phyloP scores from a whole-genome alignment of 352 stramenopile genomes.

The Peronospora farinosa region DNA sequence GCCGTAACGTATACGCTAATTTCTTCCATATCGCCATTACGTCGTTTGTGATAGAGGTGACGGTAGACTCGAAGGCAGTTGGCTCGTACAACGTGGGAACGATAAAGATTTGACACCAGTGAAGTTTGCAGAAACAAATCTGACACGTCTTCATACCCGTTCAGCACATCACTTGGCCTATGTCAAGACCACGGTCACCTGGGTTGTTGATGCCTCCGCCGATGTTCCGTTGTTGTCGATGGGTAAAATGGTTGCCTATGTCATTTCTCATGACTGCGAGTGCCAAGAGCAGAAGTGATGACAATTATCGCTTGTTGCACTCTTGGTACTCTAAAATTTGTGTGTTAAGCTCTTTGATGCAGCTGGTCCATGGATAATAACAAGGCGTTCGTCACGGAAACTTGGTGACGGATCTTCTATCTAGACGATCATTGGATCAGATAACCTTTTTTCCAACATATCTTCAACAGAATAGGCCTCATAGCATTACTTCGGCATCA shows the following conservation, averaged over 20 bases:
- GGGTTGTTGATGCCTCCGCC: too few relatives aligned
- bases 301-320: too few relatives aligned
- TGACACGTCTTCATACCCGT: too few relatives aligned
- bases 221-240: too few relatives aligned
- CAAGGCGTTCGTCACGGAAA: constrained; percentile 37
- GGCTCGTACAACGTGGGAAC: constrained; percentile 34
- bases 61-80: constrained; percentile 30
- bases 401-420: constrained; percentile 34
- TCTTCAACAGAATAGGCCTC: constrained; percentile 21
- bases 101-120: constrained; percentile 21
- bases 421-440: constrained; percentile 29
- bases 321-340: too few relatives aligned
- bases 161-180: too few relatives aligned
- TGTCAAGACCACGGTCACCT: too few relatives aligned
- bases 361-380: constrained; percentile 60
- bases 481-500: constrained; percentile 30
- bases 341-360: too few relatives aligned
- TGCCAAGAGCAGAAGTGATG: constrained; percentile 11
- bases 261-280: constrained; percentile 20
- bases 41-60: constrained; percentile 47
- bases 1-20: constrained; percentile 37
- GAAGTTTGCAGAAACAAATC: constrained; percentile 14
- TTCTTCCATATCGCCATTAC: constrained; percentile 45
- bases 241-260: too few relatives aligned
- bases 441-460: too few relatives aligned